Base-by-base conservation (phyloP, 306 rosid genomes). In the Vachellia pachyceras region DNA sequence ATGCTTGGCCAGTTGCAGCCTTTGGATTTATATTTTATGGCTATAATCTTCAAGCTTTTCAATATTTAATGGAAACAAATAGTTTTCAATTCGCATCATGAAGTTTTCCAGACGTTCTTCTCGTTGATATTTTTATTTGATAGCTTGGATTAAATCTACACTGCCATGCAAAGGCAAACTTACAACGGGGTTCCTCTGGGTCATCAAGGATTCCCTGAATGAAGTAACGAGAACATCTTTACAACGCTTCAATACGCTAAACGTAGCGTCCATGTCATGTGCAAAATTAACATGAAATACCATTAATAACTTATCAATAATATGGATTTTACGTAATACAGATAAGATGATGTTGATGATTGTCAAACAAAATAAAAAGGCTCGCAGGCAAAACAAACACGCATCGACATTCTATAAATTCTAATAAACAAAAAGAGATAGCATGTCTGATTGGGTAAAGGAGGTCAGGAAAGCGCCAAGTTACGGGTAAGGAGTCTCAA, bases 401-500 rank as follows among this genome's bases (percentile, higher is more conserved):
- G 49, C 39, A 71, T n/a, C 10, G 4, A 20, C 54, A 57, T 55
- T 75, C 78, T 39, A 40, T 12, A 13, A 23, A 75, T 22, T 55
- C 29, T 39, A 74, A 17, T 10, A 12, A 29, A 58, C 15, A 6
- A 3, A 3, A 39, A 3, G 2, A 18, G 29, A 25, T 12, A 22
- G 23, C 5, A 22, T 55, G 12, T 55, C 63, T n/a, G 12, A n/a
- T 55, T 55, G 63, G 23, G 29, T 0, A 55, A 55, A 55, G 61
- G 25, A 54, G 61, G 61, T 20, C 63, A 55, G 41, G 14, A 75
- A 45, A 73, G 73, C 65, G 69, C 76, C 40, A 35, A 55, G 12
- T 39, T 74, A 3, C 46, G 70, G 40, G 11, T 39, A 81, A 40
- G 22, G 29, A 80, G 54, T 73, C 76, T 22, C 81, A 42, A 85